phyloP scores from a whole-genome alignment of 2,329 filamentous ascomycete genomes.

The Calycina marina region DNA sequence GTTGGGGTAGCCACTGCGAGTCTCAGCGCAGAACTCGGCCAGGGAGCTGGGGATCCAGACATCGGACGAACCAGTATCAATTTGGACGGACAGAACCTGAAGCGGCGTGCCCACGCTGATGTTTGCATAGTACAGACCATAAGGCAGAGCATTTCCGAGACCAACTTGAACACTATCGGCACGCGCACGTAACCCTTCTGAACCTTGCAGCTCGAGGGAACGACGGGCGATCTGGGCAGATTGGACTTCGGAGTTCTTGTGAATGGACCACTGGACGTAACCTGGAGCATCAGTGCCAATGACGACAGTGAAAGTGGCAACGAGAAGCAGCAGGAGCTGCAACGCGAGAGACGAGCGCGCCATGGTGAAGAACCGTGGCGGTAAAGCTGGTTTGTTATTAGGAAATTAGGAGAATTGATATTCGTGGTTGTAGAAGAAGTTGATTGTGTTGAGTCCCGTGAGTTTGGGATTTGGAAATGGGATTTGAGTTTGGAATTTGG shows the following conservation, averaged over 20 bases:
- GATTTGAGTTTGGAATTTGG: too few species aligned
- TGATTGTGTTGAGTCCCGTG: too few species aligned
- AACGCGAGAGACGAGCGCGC: too few species aligned
- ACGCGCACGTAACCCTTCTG: constrained; percentile 2
- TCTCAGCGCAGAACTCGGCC: constrained; percentile 18
- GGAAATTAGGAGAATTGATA: too few species aligned
- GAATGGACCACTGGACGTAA: constrained; percentile 16
- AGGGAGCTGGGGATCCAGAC: constrained; percentile 36
- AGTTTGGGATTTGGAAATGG: too few species aligned
- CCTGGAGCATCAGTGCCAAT: not conserved
- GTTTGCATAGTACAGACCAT: constrained; percentile 32
- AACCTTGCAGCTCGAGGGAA: constrained; percentile 6
- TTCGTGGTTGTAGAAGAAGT: too few species aligned
- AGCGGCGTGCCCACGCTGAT: constrained; percentile 43
- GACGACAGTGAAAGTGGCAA: not conserved
- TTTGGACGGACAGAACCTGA: constrained; percentile 37
- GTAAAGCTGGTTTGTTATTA: too few species aligned
- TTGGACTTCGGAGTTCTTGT: constrained; percentile 9
- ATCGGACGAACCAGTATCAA: constrained; percentile 51
- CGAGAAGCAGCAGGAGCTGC: not conserved
- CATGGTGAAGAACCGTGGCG: too few species aligned
- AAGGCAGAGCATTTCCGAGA: constrained; percentile 34
- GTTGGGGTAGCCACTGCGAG: constrained; percentile 29
- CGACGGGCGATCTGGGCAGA: constrained; percentile 12
- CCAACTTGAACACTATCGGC: constrained; percentile 10